Evolutionary conservation across 805 yeast species (phyloP).

Genomic region (Grigorovia humatica): DNA sequence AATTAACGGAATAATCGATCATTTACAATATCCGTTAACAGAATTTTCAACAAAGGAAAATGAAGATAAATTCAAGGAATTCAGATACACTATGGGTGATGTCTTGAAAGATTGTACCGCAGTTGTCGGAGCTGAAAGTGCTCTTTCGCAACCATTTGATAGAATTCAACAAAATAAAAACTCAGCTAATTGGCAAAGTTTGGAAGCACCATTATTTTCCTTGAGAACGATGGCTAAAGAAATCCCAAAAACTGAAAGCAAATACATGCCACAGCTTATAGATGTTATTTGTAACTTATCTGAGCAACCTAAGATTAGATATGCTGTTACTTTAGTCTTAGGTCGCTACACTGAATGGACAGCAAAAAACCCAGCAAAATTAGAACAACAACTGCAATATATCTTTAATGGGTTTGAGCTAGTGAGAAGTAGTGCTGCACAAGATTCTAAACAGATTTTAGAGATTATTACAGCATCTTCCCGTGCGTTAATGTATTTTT

Average conservation of each 20-base stretch:
- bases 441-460: constrained; percentile 17
- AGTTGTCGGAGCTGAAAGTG: constrained; percentile 66
- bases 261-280: constrained; percentile 57
- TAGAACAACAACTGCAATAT: constrained; percentile 76
- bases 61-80: constrained; percentile 87
- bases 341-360: constrained; percentile 99
- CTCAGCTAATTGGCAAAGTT: constrained; percentile 58
- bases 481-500: constrained; percentile 86
- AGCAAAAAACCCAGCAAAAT: constrained; percentile 65
- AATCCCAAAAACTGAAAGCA: constrained; percentile 55
- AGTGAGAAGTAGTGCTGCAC: constrained; percentile 7
- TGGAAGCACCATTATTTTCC: constrained; percentile 84
- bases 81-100: constrained; percentile 95
- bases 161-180: constrained; percentile 37
- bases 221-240: constrained; percentile 93
- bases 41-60: constrained; percentile 64
- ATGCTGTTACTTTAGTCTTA: constrained; percentile 83
- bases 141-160: constrained; percentile 60
- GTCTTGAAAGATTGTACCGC: constrained; percentile 94
- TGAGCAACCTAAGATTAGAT: constrained; percentile 76
- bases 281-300: constrained; percentile 54
- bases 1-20: constrained; percentile 40
- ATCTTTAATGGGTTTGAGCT: constrained; percentile 62
- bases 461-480: constrained; percentile 74
- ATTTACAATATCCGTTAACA: constrained; percentile 62